phyloP scores from a whole-genome alignment of 768 basidiomycete species.

The Lactifluus subvellereus region DNA sequence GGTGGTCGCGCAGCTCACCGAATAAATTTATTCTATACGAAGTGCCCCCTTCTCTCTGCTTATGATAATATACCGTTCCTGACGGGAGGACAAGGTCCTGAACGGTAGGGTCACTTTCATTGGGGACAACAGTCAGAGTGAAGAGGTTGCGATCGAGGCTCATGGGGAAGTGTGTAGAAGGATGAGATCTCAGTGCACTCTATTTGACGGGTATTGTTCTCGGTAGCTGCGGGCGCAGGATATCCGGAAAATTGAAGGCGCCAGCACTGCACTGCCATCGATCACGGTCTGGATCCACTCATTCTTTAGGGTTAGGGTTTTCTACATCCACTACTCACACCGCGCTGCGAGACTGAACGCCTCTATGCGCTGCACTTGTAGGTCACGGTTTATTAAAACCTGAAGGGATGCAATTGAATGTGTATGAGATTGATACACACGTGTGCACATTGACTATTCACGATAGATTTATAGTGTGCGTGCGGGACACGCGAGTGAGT shows the following conservation, averaged over 20 bases:
- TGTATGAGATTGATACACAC: too few species aligned
- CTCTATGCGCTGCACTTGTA: too few species aligned
- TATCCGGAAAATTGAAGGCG: neutral
- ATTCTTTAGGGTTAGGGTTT: neutral
- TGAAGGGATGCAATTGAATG: too few species aligned
- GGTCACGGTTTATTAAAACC: too few species aligned
- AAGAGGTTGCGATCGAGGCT: conserved; percentile 84
- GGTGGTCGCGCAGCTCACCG: conserved; percentile 38
- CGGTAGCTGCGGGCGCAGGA: neutral
- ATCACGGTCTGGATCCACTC: too few species aligned
- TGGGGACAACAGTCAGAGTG: conserved; percentile 62
- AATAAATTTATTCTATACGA: conserved; percentile 64
- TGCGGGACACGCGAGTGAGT: too few species aligned
- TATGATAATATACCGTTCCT: conserved; percentile 65
- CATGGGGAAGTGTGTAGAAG: conserved; percentile 39
- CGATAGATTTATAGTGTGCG: too few species aligned
- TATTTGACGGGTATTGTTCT: neutral
- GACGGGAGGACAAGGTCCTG: conserved; percentile 65
- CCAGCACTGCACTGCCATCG: too few species aligned
- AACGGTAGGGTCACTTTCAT: conserved; percentile 51
- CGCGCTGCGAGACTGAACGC: too few species aligned
- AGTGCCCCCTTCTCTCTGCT: conserved; percentile 49
- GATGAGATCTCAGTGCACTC: neutral
- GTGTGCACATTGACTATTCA: too few species aligned
- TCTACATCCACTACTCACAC: too few species aligned